Evolutionary conservation across 768 basidiomycete species (phyloP).

Genomic region (Termitomyces sp.): DNA sequence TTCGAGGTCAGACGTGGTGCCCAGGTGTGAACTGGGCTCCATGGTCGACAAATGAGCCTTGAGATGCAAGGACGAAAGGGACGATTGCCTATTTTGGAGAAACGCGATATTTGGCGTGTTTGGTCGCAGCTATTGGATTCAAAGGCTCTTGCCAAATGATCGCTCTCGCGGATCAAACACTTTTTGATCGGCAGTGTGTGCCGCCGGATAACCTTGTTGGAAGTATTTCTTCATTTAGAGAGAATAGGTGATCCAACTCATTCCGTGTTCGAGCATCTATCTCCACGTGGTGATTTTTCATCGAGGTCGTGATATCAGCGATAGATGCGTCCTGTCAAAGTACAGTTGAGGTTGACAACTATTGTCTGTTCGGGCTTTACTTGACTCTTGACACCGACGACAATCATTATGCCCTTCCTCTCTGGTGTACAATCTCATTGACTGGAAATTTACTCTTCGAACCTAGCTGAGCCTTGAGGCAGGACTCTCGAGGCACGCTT

Average conservation of each 20-base stretch:
- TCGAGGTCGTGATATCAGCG: background rate
- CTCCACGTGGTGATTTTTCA: no score
- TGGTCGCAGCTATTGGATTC: background rate
- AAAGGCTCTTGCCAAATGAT: background rate
- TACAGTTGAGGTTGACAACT: no score
- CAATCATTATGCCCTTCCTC: background rate
- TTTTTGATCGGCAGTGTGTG: background rate
- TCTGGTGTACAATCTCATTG: conserved; percentile 1
- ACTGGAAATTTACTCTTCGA: no score
- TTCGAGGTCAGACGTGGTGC: conserved; percentile 55
- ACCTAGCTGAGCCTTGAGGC: conserved; percentile 1
- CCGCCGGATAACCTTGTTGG: no score
- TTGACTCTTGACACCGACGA: background rate
- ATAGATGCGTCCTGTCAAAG: background rate
- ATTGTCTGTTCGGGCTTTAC: background rate
- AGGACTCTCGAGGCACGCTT: conserved; percentile 3
- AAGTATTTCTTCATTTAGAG: no score
- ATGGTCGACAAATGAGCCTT: conserved; percentile 29
- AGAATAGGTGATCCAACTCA: no score
- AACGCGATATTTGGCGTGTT: conserved; percentile 5
- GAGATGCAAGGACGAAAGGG: background rate
- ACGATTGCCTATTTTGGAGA: conserved; percentile 18
- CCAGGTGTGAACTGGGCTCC: conserved; percentile 27
- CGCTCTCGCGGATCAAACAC: background rate
- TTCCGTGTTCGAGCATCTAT: no score